These are phyloP conservation scores for Rhizophagus prolifer DNA, from an alignment of 192 early-diverging fungal species.

Conservation along the genomic window DNA sequence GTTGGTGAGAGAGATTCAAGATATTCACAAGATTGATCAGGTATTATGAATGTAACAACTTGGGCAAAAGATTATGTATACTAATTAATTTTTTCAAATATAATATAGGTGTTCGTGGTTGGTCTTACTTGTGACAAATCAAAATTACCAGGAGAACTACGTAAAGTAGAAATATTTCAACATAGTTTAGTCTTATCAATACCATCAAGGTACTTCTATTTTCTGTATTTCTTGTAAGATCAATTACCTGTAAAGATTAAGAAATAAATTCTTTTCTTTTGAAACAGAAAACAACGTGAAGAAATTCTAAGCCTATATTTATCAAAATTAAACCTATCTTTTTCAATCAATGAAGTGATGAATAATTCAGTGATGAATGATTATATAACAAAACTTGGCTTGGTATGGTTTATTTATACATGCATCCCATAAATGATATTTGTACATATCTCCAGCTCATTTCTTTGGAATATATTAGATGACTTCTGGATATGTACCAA, in stretches of 20 bases:
- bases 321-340: slow-evolving; percentile 18
- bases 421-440: not conserved
- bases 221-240: not conserved
- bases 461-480: slow-evolving; percentile 35
- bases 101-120: slow-evolving; percentile 45
- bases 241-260: not conserved
- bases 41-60: not conserved
- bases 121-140: slow-evolving; percentile 37
- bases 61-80: not conserved
- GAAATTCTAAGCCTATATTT: not conserved
- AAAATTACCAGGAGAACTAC: slow-evolving; percentile 41
- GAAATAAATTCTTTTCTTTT: slow-evolving; percentile 29
- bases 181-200: slow-evolving; percentile 41
- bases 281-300: not conserved
- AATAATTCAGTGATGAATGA: slow-evolving; percentile 22
- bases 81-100: not conserved
- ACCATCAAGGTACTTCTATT: slow-evolving; percentile 38
- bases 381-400: slow-evolving; percentile 13
- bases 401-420: slow-evolving; percentile 27
- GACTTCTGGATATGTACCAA: slow-evolving; percentile 62
- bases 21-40: not conserved
- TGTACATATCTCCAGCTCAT: not conserved
- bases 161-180: slow-evolving; percentile 38
- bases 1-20: not conserved
- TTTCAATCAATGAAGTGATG: slow-evolving; percentile 30